These are phyloP conservation scores for Phytophthora syringae DNA, from an alignment of 352 stramenopile genomes.

Conservation along the genomic window DNA sequence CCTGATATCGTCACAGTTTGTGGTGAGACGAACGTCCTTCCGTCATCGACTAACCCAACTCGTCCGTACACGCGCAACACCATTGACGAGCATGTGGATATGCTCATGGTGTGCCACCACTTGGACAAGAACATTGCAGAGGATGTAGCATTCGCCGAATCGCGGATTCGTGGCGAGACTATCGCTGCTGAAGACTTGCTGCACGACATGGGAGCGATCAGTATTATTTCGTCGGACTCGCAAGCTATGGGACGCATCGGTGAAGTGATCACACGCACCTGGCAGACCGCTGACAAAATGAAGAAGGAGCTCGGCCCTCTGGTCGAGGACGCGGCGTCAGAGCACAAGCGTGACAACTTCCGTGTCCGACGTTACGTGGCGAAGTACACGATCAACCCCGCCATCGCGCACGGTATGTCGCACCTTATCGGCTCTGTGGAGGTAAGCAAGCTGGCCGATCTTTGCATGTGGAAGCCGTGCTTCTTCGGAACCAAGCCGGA, in stretches of 20 bases:
- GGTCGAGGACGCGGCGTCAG: conserved; percentile 74
- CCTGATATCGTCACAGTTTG: conserved; percentile 98
- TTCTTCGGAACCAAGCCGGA: conserved; percentile 97
- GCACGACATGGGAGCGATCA: conserved; percentile 97
- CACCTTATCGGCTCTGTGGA: conserved; percentile 96
- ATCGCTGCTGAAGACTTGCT: conserved; percentile 98
- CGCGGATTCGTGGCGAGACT: conserved; percentile 96
- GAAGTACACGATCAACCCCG: conserved; percentile 99
- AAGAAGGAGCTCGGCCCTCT: conserved; percentile 93
- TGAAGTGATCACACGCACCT: conserved; percentile 97
- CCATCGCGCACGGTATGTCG: conserved; percentile 97
- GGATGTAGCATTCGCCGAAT: conserved; percentile 98
- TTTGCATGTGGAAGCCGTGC: conserved; percentile 95
- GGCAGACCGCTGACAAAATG: conserved; percentile 99
- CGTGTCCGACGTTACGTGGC: conserved; percentile 95
- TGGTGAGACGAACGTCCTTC: conserved; percentile 93
- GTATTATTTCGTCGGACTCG: conserved; percentile 96
- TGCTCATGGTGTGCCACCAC: conserved; percentile 99
- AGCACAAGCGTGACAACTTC: conserved; percentile 92
- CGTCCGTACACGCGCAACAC: conserved; percentile 97
- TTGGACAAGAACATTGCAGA: conserved; percentile 96
- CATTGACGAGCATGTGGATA: conserved; percentile 98
- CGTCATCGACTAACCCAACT: conserved; percentile 97
- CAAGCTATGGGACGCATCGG: conserved; percentile 98
- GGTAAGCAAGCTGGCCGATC: conserved; percentile 93